Percentiles rank a stretch among this genome's conserved stretches.
Conservation (phyloP, 2,329 filamentous ascomycete species). For the Tolypocladium tundrense region DNA sequence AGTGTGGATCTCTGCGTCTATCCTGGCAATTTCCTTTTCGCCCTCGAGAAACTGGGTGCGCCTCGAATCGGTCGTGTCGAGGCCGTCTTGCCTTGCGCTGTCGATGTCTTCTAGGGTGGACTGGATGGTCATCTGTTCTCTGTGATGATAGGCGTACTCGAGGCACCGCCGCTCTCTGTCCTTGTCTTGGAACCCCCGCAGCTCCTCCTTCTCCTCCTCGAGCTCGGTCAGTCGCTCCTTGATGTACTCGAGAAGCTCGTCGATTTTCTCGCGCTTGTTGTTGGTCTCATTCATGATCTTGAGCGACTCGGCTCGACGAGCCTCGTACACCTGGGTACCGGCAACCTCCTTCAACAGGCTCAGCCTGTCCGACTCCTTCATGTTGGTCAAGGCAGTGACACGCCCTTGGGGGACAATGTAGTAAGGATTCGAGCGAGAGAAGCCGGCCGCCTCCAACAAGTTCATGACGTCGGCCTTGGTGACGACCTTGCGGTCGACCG, state of each 20-base stretch:
- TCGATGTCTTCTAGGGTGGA: slow-evolving; percentile 75
- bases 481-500: slow-evolving; percentile 90
- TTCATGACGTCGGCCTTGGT: slow-evolving; percentile 94
- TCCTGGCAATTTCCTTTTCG: slow-evolving; percentile 65
- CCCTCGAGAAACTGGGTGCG: slow-evolving; percentile 65
- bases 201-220: slow-evolving; percentile 94
- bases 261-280: slow-evolving; percentile 89
- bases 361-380: slow-evolving; percentile 90
- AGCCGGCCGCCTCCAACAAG: slow-evolving; percentile 87
- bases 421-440: slow-evolving; percentile 95
- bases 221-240: slow-evolving; percentile 80
- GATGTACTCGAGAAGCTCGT: slow-evolving; percentile 84
- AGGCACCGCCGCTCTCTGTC: slow-evolving; percentile 85
- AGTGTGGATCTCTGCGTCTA: slow-evolving; percentile 71
- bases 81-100: slow-evolving; percentile 66
- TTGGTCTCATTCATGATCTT: slow-evolving; percentile 97
- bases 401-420: slow-evolving; percentile 98
- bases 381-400: slow-evolving; percentile 92
- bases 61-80: slow-evolving; percentile 75
- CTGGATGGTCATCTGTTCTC: slow-evolving; percentile 72
- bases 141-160: slow-evolving; percentile 88
- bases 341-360: slow-evolving; percentile 95
- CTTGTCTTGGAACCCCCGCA: slow-evolving; percentile 88
- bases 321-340: slow-evolving; percentile 93
- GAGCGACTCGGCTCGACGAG: slow-evolving; percentile 77